A percentile compares a stretch with the other conserved stretches of the same genome.
These are phyloP conservation scores for Rhodotorula graminis DNA, from an alignment of 768 basidiomycete species.

Conservation along the genomic window DNA sequence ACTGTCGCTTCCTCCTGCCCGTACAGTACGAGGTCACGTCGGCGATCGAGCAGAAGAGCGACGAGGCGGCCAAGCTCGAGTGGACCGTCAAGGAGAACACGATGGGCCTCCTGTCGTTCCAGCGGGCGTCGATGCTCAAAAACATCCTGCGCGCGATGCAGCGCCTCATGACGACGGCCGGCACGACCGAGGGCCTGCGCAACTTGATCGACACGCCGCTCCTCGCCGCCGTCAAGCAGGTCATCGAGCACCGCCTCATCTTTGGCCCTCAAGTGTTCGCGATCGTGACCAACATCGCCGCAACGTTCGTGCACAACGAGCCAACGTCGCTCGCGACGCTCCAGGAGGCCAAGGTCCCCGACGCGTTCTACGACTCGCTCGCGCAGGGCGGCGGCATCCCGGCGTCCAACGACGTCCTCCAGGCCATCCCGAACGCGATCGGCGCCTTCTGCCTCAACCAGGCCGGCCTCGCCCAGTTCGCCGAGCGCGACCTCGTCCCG, in stretches of 20 bases:
- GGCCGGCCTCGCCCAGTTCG: constrained; percentile 73
- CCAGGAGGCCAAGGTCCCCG: constrained; percentile 85
- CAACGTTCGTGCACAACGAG: constrained; percentile 73
- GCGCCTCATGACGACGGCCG: constrained; percentile 94
- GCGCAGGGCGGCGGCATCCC: constrained; percentile 51
- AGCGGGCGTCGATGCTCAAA: constrained; percentile 76
- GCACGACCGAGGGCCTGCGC: constrained; percentile 86
- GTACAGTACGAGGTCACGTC: constrained; percentile 63
- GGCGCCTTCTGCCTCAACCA: constrained; percentile 95
- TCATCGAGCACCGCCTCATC: constrained; percentile 71
- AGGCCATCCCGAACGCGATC: constrained; percentile 88
- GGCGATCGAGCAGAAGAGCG: constrained; percentile 59
- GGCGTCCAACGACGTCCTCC: constrained; percentile 61
- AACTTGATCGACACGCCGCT: constrained; percentile 88
- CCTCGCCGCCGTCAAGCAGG: constrained; percentile 75
- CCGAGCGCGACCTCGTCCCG: constrained; percentile 71
- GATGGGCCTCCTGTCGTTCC: constrained; percentile 61
- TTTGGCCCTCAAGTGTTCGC: constrained; percentile 85
- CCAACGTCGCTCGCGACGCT: constrained; percentile 88
- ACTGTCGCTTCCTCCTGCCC: background rate
- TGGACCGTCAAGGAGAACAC: constrained; percentile 19
- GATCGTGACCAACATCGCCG: constrained; percentile 48
- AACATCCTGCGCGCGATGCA: constrained; percentile 86
- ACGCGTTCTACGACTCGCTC: constrained; percentile 78
- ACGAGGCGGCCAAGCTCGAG: constrained; percentile 44